Evolutionary conservation across 768 basidiomycete genomes (phyloP).

Genomic region (Suillus lakei): DNA sequence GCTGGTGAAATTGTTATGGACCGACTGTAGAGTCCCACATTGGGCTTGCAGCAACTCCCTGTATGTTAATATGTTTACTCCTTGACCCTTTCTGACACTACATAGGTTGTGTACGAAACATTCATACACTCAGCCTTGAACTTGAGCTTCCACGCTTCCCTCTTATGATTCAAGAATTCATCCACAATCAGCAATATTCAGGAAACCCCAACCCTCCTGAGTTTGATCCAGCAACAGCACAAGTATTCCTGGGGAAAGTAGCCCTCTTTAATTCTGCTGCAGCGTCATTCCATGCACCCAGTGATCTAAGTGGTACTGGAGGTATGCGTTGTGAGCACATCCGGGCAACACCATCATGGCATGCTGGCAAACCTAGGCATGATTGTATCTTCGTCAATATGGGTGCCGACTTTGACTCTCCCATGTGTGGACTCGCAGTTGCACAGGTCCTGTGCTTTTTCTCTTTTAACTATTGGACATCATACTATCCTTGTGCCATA

Average conservation of each 20-base stretch:
- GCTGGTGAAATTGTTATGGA: neutral
- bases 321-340: constrained; percentile 36
- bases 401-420: neutral
- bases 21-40: constrained; percentile 5
- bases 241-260: constrained; percentile 10
- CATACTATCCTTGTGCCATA: constrained; percentile 28
- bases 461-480: constrained; percentile 18
- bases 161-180: constrained; percentile 2
- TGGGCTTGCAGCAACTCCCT: constrained; percentile 14
- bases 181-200: constrained; percentile 7
- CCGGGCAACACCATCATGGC: constrained; percentile 31
- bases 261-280: neutral
- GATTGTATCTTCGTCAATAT: constrained; percentile 35
- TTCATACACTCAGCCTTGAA: neutral
- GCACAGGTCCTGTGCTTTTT: constrained; percentile 27
- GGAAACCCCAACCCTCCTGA: neutral
- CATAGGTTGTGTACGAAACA: neutral
- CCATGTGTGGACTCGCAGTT: constrained; percentile 26
- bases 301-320: constrained; percentile 13
- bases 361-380: constrained; percentile 13
- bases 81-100: neutral
- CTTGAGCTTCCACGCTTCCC: neutral
- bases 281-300: constrained; percentile 13
- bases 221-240: constrained; percentile 13
- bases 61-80: too few species aligned